Evolutionary conservation across 176 grass and related monocot species (phyloP).

Genomic region (Guadua angustifolia): DNA sequence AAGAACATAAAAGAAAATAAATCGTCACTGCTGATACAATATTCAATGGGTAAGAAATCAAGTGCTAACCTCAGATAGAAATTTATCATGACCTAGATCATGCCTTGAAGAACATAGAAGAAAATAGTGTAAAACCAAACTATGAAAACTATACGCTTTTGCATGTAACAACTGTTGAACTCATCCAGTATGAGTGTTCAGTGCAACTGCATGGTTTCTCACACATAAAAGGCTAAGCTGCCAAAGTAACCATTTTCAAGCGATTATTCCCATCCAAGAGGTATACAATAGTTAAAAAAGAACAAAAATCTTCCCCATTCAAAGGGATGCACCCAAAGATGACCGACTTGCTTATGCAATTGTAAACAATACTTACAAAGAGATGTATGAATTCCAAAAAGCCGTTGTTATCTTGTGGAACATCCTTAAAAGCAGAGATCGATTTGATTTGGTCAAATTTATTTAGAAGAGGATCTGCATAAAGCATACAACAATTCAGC

Average conservation of each 20-base stretch:
- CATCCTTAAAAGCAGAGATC: constrained; percentile 78
- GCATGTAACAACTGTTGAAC: neutral
- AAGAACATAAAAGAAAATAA: too few species aligned
- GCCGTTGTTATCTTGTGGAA: constrained; percentile 86
- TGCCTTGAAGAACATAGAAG: too few species aligned
- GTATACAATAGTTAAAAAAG: neutral
- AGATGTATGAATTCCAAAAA: constrained; percentile 94
- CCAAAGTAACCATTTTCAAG: neutral
- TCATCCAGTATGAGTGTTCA: neutral
- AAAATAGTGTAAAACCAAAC: neutral
- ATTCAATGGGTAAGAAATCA: too few species aligned
- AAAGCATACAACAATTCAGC: constrained; percentile 42
- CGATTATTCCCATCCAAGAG: neutral
- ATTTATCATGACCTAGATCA: too few species aligned
- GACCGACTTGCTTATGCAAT: neutral
- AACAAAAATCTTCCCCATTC: neutral
- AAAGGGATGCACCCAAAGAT: constrained; percentile 4
- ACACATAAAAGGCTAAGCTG: constrained; percentile 17
- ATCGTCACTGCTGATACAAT: too few species aligned
- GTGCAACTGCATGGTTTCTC: neutral
- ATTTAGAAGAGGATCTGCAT: constrained; percentile 70
- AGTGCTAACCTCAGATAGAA: too few species aligned
- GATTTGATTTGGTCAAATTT: constrained; percentile 88
- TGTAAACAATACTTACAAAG: constrained; percentile 60
- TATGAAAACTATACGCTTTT: constrained; percentile 5